These are phyloP conservation scores for Anaeromyces robustus DNA, from an alignment of 192 early-diverging fungal genomes.

Conservation along the genomic window DNA sequence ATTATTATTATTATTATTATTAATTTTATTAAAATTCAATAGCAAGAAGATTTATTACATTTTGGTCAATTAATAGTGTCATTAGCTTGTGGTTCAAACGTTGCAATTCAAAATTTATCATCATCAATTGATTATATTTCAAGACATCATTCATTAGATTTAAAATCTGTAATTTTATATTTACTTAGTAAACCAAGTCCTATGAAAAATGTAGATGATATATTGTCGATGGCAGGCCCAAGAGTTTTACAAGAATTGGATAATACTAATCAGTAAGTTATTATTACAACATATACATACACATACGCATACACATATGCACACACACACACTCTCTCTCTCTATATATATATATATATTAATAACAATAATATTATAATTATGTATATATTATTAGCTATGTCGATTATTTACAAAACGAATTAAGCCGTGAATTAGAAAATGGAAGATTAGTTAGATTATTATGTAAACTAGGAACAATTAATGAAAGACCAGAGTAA, in stretches of 20 bases:
- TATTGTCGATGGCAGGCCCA: constrained; percentile 60
- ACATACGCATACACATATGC: no score
- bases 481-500: constrained; percentile 78
- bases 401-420: constrained; percentile 65
- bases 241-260: constrained; percentile 64
- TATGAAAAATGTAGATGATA: constrained; percentile 62
- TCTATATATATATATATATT: not conserved
- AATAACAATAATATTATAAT: not conserved
- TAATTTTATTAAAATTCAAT: not conserved
- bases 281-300: no score
- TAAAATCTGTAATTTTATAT: constrained; percentile 70
- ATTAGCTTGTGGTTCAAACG: constrained; percentile 56
- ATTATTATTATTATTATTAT: not conserved
- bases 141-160: constrained; percentile 54
- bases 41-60: constrained; percentile 73
- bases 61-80: constrained; percentile 67
- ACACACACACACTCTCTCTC: no score
- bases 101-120: constrained; percentile 49
- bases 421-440: constrained; percentile 67
- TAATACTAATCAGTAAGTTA: constrained; percentile 46
- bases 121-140: constrained; percentile 65
- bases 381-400: constrained; percentile 19
- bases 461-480: constrained; percentile 79
- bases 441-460: constrained; percentile 83
- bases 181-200: constrained; percentile 57